Conservation (phyloP, 441 rosid species). For the Corymbia citriodora region DNA sequence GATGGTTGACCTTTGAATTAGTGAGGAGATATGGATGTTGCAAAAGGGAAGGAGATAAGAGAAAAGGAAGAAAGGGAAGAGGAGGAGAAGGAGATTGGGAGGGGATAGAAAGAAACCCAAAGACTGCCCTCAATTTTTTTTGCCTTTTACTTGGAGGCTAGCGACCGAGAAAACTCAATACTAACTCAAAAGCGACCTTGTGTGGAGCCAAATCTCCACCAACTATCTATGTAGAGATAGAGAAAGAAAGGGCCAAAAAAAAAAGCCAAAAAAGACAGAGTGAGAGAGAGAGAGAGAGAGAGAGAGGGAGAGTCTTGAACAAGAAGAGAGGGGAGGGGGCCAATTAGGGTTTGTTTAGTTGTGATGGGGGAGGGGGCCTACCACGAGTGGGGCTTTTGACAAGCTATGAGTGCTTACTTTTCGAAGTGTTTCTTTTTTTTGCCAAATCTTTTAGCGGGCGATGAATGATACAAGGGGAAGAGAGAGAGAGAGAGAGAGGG, state of each 20-base stretch:
- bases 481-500: background rate
- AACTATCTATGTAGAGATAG: background rate
- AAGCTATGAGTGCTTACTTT: conserved; percentile 37
- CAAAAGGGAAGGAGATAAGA: background rate
- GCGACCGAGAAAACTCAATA: background rate
- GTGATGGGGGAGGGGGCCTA: conserved; percentile 27
- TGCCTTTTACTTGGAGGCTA: background rate
- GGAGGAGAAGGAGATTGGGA: background rate
- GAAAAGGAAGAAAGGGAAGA: background rate
- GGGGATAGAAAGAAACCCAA: background rate
- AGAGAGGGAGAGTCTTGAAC: conserved; percentile 13
- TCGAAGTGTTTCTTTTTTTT: background rate
- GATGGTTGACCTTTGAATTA: background rate
- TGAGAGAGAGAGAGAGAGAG: background rate
- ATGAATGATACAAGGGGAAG: background rate
- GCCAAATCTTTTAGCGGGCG: background rate
- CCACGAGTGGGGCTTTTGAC: conserved; percentile 28
- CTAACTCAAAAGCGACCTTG: background rate
- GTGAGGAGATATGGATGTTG: background rate
- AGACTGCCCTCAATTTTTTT: background rate
- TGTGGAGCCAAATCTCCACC: background rate
- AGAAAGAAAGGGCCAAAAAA: background rate
- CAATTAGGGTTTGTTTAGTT: conserved; percentile 3
- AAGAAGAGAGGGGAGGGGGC: conserved; percentile 8
- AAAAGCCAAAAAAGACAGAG: background rate